Base-by-base conservation (phyloP, 2,329 filamentous ascomycete genomes). In the Fusarium sp. region DNA sequence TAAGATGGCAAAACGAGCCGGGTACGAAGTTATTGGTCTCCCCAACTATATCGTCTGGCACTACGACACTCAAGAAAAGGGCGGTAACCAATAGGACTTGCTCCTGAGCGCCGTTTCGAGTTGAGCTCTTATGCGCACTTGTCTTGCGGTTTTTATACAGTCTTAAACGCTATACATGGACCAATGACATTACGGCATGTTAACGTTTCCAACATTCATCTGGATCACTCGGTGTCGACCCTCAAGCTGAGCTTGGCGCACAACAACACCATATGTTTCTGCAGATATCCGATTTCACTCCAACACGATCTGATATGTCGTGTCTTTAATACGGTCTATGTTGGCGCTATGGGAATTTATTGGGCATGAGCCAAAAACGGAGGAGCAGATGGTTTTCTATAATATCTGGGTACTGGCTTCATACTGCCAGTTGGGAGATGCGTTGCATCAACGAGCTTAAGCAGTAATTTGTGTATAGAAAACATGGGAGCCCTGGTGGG, bases 31-130 rank as follows among this genome's bases (percentile, higher is more conserved):
- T 23, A 86, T 92, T 67, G 95, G 95, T 41, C 81, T 99, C 52
- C 95, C 94, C 37, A 99, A 99, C 76, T 99, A 99, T 75, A 89
- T 99, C 46, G 94, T 99, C 56, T 99, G 95, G 95, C 95, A 99
- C 75, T 91, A 97, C 71, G 95, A 99, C 76, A 99, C 95, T 3
- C 87, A 93, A 53, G 95, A 99, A 81, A 97, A 97, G 82, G 85
- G 87, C 31, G 92, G 93, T 31, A 98, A 98, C 74, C 73, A 78
- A 67, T 85, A 50, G 35, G 32, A 55, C 31, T 31, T 33, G 49
- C 49, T 25, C 32, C 14, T 33, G 36, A 39, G 41, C 36, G 49
- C 19, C 19, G 49, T 29, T 45, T 42, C 32, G 50, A 48, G 45
- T 51, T 42, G 52, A 49, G 32, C 17, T 63, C 29, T 33, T 39